phyloP scores from a whole-genome alignment of 768 basidiomycete species.

The Pisolithus albus region DNA sequence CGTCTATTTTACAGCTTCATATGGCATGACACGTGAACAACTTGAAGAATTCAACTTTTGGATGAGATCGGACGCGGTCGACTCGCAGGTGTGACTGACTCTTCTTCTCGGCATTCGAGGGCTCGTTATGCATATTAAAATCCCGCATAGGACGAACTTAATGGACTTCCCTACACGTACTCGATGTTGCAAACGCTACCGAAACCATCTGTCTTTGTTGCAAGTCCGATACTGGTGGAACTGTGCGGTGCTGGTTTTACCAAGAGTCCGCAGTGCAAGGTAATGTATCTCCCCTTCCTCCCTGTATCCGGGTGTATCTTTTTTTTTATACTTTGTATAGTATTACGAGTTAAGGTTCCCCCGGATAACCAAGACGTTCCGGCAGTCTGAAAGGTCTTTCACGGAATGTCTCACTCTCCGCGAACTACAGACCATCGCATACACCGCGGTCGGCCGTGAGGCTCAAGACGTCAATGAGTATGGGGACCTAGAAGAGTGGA shows the following conservation, averaged over 20 bases:
- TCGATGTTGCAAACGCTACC: slow-evolving; percentile 40
- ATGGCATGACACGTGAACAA: slow-evolving; percentile 60
- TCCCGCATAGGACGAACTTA: not conserved
- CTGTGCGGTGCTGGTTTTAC: slow-evolving; percentile 81
- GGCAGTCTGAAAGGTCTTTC: slow-evolving; percentile 60
- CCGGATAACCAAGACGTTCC: slow-evolving; percentile 63
- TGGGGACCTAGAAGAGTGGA: slow-evolving; percentile 48
- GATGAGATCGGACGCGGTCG: slow-evolving; percentile 31
- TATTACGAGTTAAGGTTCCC: slow-evolving; percentile 84
- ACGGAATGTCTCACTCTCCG: slow-evolving; percentile 43
- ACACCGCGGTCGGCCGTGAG: slow-evolving; percentile 48
- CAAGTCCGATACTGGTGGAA: slow-evolving; percentile 60
- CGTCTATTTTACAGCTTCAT: slow-evolving; percentile 69
- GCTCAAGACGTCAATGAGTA: slow-evolving; percentile 23
- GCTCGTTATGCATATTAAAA: not conserved
- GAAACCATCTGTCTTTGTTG: slow-evolving; percentile 51
- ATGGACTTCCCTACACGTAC: slow-evolving; percentile 49
- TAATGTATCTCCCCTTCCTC: slow-evolving; percentile 17
- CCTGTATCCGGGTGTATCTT: not conserved
- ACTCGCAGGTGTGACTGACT: slow-evolving; percentile 15
- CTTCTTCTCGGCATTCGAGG: not conserved
- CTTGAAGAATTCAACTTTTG: slow-evolving; percentile 70
- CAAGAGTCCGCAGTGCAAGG: slow-evolving; percentile 52
- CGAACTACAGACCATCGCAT: slow-evolving; percentile 49
- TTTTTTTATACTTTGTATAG: slow-evolving; percentile 33